Evolutionary conservation across 2,329 filamentous ascomycete genomes (phyloP).

Genomic region (Penicillium carneum): DNA sequence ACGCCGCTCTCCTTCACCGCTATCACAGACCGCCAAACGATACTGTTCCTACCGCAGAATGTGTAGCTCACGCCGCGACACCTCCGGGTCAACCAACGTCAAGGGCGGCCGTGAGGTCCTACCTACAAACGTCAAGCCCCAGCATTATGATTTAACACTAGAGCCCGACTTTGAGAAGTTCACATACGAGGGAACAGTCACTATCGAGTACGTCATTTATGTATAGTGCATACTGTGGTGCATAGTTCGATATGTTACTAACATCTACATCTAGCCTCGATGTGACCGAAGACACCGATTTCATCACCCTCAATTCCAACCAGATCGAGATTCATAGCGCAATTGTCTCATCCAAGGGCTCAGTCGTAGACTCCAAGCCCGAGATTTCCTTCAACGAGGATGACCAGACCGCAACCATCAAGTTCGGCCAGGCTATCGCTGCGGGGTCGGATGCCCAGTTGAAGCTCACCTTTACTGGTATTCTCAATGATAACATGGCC

Average conservation of each 20-base stretch:
- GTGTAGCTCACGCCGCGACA: slow-evolving; percentile 73
- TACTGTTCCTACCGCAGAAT: slow-evolving; percentile 77
- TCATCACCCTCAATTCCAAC: slow-evolving; percentile 84
- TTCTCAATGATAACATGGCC: slow-evolving; percentile 92
- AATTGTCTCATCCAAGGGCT: slow-evolving; percentile 67
- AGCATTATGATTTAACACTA: slow-evolving; percentile 87
- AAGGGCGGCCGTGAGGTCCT: slow-evolving; percentile 80
- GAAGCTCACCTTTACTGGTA: slow-evolving; percentile 78
- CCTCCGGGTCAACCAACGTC: slow-evolving; percentile 65
- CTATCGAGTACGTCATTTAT: slow-evolving; percentile 71
- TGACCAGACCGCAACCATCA: slow-evolving; percentile 80
- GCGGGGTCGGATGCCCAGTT: slow-evolving; percentile 80
- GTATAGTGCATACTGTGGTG: neutral
- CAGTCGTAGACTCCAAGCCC: slow-evolving; percentile 66
- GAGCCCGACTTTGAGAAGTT: slow-evolving; percentile 90
- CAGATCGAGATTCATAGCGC: slow-evolving; percentile 83
- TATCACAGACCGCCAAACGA: slow-evolving; percentile 54
- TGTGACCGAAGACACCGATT: slow-evolving; percentile 81
- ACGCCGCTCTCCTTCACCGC: slow-evolving; percentile 37
- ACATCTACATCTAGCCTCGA: slow-evolving; percentile 65
- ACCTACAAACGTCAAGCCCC: slow-evolving; percentile 88
- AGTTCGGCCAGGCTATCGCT: slow-evolving; percentile 74
- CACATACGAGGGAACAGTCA: slow-evolving; percentile 82
- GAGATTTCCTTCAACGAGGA: slow-evolving; percentile 77
- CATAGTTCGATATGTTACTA: slow-evolving; percentile 12